These are phyloP conservation scores for Malassezia equina DNA, from an alignment of 1,284 basidiomycete genomes.

Conservation along the genomic window DNA sequence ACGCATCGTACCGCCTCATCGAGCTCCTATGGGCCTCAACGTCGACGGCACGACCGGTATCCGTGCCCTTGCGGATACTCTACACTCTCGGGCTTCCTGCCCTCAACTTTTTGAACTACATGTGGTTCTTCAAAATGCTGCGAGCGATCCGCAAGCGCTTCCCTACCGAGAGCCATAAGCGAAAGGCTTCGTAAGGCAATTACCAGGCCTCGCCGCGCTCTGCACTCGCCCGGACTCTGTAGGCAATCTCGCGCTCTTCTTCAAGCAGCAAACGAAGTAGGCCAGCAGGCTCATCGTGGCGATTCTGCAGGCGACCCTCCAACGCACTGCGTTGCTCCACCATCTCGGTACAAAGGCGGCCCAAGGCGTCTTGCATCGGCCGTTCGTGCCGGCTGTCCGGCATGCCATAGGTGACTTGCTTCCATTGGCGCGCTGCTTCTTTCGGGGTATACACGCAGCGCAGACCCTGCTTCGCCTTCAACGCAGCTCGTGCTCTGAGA, in stretches of 20 bases:
- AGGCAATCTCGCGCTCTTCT: slow-evolving; percentile 21
- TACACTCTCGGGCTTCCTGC: slow-evolving; percentile 32
- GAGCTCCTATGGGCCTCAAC: slow-evolving; percentile 9
- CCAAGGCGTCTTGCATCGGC: background rate
- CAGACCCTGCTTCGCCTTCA: background rate
- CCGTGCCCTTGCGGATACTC: slow-evolving; percentile 19
- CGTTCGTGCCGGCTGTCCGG: slow-evolving; percentile 3
- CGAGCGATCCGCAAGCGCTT: slow-evolving; percentile 47
- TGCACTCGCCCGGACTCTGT: slow-evolving; percentile 17
- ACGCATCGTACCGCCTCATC: slow-evolving; percentile 20
- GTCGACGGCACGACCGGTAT: slow-evolving; percentile 5
- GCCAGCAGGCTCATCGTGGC: slow-evolving; percentile 2
- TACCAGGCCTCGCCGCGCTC: slow-evolving; percentile 23
- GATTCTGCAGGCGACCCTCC: background rate
- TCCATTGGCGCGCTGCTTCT: slow-evolving; percentile 20
- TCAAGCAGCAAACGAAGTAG: slow-evolving; percentile 23
- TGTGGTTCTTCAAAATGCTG: slow-evolving; percentile 48
- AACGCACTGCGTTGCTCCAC: background rate
- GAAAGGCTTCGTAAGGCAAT: background rate
- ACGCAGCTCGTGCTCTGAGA: background rate
- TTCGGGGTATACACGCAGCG: slow-evolving; percentile 7
- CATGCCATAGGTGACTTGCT: slow-evolving; percentile 15
- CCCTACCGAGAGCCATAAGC: background rate
- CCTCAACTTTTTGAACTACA: slow-evolving; percentile 46
- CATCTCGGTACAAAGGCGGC: background rate